phyloP scores from a whole-genome alignment of 202 grass and related monocot species.

The Elaeis oleifera region DNA sequence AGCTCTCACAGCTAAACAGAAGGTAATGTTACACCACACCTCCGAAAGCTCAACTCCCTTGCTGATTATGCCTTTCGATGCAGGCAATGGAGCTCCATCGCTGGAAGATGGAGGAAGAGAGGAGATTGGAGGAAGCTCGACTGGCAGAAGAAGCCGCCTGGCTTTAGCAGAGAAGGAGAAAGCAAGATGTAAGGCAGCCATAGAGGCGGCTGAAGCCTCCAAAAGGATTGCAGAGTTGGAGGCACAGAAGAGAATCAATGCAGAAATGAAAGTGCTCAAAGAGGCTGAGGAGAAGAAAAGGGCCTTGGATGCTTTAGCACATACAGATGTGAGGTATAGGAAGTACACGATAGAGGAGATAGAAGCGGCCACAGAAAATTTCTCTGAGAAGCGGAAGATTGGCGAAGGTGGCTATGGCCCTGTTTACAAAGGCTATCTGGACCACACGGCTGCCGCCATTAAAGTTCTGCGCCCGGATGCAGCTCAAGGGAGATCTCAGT shows the following conservation, averaged over 20 bases:
- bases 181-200: not conserved
- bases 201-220: not conserved
- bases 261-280: not conserved
- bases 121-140: not conserved
- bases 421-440: conserved; percentile 3
- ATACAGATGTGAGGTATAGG: conserved; percentile 8
- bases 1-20: conserved; percentile 68
- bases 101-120: conserved; percentile 7
- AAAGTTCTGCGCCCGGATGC: conserved; percentile 9
- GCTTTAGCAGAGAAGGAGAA: conserved; percentile 10
- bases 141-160: conserved; percentile 1
- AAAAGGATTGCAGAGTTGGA: not conserved
- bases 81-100: conserved; percentile 11
- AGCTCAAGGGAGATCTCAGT: conserved; percentile 9
- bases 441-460: conserved; percentile 7
- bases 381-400: not conserved
- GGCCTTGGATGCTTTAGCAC: not conserved
- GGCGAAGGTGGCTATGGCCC: conserved; percentile 13
- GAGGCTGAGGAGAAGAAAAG: conserved; percentile 6
- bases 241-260: not conserved
- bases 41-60: not conserved
- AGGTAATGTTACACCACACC: conserved; percentile 19
- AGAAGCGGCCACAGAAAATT: not conserved
- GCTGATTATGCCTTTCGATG: not conserved
- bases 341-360: conserved; percentile 6